Evolutionary conservation across 2,329 filamentous ascomycete species (phyloP).

Genomic region (Dactylellina cionopaga): DNA sequence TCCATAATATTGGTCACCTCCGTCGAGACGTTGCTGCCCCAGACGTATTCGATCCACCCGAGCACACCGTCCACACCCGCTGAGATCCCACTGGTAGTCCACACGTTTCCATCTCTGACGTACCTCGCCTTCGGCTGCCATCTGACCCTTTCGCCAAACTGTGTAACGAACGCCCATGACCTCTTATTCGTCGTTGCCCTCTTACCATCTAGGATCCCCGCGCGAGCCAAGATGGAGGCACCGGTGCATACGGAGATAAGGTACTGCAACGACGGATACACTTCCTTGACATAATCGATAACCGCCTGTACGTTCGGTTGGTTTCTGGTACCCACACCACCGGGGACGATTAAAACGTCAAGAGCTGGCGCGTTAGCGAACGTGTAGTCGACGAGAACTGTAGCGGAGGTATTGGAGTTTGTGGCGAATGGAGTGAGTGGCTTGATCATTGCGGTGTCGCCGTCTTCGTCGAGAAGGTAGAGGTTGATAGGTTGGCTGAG

Average conservation of each 20-base stretch:
- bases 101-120: constrained; percentile 64
- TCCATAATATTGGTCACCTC: constrained; percentile 57
- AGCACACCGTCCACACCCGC: constrained; percentile 64
- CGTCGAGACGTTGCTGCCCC: constrained; percentile 58
- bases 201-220: constrained; percentile 62
- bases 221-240: constrained; percentile 57
- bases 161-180: constrained; percentile 57
- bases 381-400: constrained; percentile 54
- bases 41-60: constrained; percentile 61
- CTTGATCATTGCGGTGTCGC: constrained; percentile 62
- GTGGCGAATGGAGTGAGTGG: constrained; percentile 21
- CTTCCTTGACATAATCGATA: constrained; percentile 38
- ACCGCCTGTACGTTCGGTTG: constrained; percentile 20
- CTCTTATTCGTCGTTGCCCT: constrained; percentile 63
- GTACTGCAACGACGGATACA: constrained; percentile 55
- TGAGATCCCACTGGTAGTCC: constrained; percentile 64
- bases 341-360: constrained; percentile 52
- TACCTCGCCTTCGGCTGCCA: constrained; percentile 64
- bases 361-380: constrained; percentile 52
- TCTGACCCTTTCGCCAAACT: constrained; percentile 61
- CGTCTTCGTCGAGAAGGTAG: constrained; percentile 61
- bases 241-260: constrained; percentile 61
- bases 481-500: constrained; percentile 61
- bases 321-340: constrained; percentile 45
- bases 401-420: constrained; percentile 51